Evolutionary conservation across 805 yeast species (phyloP).

Genomic region (Schwanniomyces vanrijiae): DNA sequence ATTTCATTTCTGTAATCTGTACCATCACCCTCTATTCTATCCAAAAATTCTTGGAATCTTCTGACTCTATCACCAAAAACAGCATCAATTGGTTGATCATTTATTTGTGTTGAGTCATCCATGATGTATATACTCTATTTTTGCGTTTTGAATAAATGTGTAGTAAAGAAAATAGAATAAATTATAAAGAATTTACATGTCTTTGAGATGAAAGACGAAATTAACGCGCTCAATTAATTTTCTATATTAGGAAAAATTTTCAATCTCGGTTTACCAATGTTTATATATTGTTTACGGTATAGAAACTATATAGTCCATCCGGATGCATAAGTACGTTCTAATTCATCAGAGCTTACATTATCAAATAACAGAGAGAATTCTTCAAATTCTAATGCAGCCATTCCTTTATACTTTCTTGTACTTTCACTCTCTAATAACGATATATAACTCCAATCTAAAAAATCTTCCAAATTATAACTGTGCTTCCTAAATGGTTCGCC

Average conservation of each 20-base stretch:
- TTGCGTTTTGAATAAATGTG: neutral
- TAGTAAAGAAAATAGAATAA: neutral
- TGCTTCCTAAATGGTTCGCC: conserved; percentile 88
- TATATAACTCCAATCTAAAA: conserved; percentile 85
- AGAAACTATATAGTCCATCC: conserved; percentile 26
- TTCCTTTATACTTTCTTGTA: conserved; percentile 62
- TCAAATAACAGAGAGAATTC: conserved; percentile 41
- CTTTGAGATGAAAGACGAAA: conserved; percentile 1
- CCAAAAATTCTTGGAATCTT: conserved; percentile 83
- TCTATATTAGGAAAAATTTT: conserved; percentile 20
- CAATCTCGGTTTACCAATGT: neutral
- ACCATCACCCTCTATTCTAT: conserved; percentile 47
- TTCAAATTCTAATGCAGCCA: conserved; percentile 79
- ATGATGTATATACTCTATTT: neutral
- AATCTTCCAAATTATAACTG: conserved; percentile 88
- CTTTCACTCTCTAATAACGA: conserved; percentile 63
- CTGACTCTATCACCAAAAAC: conserved; percentile 81
- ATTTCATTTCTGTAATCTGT: conserved; percentile 70
- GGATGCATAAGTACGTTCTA: conserved; percentile 14
- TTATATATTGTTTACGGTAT: neutral
- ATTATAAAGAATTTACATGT: neutral
- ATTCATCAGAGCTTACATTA: conserved; percentile 11
- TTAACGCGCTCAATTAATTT: conserved; percentile 27
- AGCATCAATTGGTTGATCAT: conserved; percentile 41
- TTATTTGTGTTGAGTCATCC: conserved; percentile 12